A percentile compares a stretch with the other conserved stretches of the same genome.
Evolutionary conservation across 345 rosid genomes (phyloP).

Genomic region (Salix koriyanagi): DNA sequence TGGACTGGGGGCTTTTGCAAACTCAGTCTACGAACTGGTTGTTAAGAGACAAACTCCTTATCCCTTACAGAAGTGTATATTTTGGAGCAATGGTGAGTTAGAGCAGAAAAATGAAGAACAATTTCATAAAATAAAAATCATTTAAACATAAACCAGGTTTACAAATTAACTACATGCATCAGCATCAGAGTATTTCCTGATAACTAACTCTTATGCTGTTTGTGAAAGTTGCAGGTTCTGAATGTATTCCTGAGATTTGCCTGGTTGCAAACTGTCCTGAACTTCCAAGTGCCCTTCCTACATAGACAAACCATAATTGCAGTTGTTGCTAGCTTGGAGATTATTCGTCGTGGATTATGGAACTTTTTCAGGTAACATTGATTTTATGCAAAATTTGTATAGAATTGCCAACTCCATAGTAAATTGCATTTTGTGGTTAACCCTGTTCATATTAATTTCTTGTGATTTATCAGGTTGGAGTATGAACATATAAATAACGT

Average conservation of each 20-base stretch:
- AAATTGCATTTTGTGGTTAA: neutral
- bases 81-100: constrained; percentile 7
- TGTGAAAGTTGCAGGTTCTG: constrained; percentile 5
- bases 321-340: constrained; percentile 15
- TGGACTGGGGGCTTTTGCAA: constrained; percentile 18
- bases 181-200: neutral
- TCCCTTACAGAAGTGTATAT: constrained; percentile 5
- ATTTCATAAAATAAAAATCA: neutral
- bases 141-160: neutral
- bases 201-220: neutral
- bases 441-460: neutral
- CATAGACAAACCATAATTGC: neutral
- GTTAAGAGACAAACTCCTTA: constrained; percentile 19
- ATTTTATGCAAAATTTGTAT: neutral
- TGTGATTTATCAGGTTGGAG: constrained; percentile 21
- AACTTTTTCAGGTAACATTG: constrained; percentile 7
- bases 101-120: neutral
- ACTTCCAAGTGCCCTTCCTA: neutral
- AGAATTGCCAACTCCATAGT: neutral
- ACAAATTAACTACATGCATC: no score
- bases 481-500: constrained; percentile 34
- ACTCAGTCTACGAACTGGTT: constrained; percentile 8
- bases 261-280: constrained; percentile 11
- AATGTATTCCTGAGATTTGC: constrained; percentile 15
- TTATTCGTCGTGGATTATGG: constrained; percentile 18